Conservation (phyloP, 108 stramenopile genomes). For the Nitzschia inconspicua region DNA sequence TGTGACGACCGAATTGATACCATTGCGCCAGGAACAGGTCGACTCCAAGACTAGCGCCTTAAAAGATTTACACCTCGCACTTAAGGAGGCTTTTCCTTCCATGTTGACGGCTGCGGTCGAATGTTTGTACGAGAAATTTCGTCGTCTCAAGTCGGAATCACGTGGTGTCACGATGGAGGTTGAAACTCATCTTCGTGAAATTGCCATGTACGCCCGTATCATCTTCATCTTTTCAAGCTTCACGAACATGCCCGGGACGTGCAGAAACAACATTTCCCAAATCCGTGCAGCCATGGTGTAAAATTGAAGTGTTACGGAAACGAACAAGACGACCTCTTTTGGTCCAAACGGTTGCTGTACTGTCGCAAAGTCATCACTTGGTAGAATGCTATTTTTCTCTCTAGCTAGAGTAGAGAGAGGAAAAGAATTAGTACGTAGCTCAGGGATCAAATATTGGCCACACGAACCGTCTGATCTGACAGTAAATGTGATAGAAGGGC, state of each 20-base stretch:
- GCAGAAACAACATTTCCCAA: constrained; percentile 20
- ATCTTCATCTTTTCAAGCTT: constrained; percentile 69
- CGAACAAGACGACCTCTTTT: too few relatives aligned
- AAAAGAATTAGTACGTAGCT: too few relatives aligned
- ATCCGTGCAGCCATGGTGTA: constrained; percentile 43
- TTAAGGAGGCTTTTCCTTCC: constrained; percentile 32
- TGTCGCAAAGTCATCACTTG: too few relatives aligned
- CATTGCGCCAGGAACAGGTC: constrained; percentile 31
- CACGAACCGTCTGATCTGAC: too few relatives aligned
- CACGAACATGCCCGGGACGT: constrained; percentile 29
- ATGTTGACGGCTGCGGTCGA: constrained; percentile 38
- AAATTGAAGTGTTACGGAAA: too few relatives aligned
- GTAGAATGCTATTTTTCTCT: too few relatives aligned
- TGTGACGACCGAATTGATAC: constrained; percentile 31
- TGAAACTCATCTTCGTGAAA: constrained; percentile 35
- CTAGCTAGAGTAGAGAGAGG: too few relatives aligned
- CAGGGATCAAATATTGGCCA: too few relatives aligned
- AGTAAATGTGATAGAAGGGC: too few relatives aligned
- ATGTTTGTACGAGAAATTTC: constrained; percentile 36
- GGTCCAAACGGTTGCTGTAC: too few relatives aligned
- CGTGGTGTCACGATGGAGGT: constrained; percentile 14
- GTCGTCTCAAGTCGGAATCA: constrained; percentile 26
- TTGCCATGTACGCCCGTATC: constrained; percentile 53
- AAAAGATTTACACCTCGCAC: constrained; percentile 26
- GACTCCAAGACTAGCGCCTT: constrained; percentile 27